Base-by-base conservation (phyloP, 306 rosid species). In the Ormosia semicastrata region DNA sequence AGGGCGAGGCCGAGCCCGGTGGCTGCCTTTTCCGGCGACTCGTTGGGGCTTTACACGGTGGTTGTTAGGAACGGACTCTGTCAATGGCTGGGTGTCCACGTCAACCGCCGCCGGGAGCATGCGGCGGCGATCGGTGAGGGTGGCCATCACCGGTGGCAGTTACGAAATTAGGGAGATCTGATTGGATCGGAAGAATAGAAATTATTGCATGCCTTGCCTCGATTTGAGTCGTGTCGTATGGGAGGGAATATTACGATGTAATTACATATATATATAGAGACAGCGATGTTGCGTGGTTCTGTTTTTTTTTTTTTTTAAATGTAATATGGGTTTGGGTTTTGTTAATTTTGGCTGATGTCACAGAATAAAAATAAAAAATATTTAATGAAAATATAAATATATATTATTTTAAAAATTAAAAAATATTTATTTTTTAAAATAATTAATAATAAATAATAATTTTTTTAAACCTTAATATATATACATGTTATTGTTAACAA, bases 41-140 rank as follows among this genome's bases (percentile, higher is more conserved):
- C 47, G 77, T 11, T 47, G 52, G 14, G 0, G 76, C 29, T 13
- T 56, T 49, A 29, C 72, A 8, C 70, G 49, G 71, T 18, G 49
- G 24, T 68, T 56, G 50, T 14, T 75, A 3, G 64, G 4, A 36
- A 29, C 5, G 63, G 71, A 9, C 2, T 69, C 50, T 3, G 71
- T 2, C 30, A 0, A 10, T 12, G 18, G 74, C 43, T 40, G 10
- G 8, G 44, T 9, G 36, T 32, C 56, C 2, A 54, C 47, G 57
- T 50, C 71, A 4, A 7, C 39, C 24, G n/a, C 39, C 33, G 34
- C 7, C 65, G 66, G 66, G 1, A 18, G 6, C 34, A 17, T 11
- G 14, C 80, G 85, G 49, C 83, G 83, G 73, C 85, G 88, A 30
- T 57, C 68, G 46, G 73, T 40, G 50, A 56, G 58, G 2, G 54